Base-by-base conservation (phyloP, 2,329 filamentous ascomycete genomes). In the Monosporascus sp. region DNA sequence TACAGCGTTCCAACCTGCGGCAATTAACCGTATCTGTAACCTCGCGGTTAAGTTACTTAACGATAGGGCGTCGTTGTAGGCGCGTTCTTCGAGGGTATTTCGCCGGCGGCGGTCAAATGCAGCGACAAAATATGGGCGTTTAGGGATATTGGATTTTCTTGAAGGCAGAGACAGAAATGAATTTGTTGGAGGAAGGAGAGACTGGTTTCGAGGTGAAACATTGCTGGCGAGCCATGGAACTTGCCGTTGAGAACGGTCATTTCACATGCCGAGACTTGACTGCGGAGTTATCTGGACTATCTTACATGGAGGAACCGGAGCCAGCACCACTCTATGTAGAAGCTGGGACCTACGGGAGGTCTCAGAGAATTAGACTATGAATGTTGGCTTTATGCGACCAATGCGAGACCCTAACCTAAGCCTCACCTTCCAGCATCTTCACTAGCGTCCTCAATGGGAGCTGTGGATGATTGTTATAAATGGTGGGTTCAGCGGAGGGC, bases 1-100 rank as follows among this genome's bases (percentile, higher is more conserved):
- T 1, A 63, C 60, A 9, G 56, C 62, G 7, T 43, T 65, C 2
- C 60, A 63, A 26, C 57, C 48, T 7, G 62, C 62, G 6, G 57
- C 60, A 9, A 54, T 50, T 28, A n/a, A 50, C 6, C 58, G 60
- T 1, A 60, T 58, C n/a, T 62, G 53, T 28, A 60, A 59, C 22
- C 46, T 59, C 15, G 57, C 50, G 14, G 52, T 40, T 1, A n/a
- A 49, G 4, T n/a, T 63, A 4, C 28, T 62, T 2, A 37, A 57
- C 3, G 31, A 48, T 0, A 57, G 56, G 1, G 60, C 60, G 2
- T 4, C 17, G 2, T 35, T 60, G 2, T 44, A 20, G 6, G 49
- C 50, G 22, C 31, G 51, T 7, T 57, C 58, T 0, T 55, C 58
- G 1, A 52, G 5, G 5, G 43, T 55, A 11, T 26, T 51, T 15